Evolutionary conservation across 2,329 filamentous ascomycete species (phyloP), one percentile per base, ranked within the genome.

Genomic region (Xylariomycetidae sp.): DNA sequence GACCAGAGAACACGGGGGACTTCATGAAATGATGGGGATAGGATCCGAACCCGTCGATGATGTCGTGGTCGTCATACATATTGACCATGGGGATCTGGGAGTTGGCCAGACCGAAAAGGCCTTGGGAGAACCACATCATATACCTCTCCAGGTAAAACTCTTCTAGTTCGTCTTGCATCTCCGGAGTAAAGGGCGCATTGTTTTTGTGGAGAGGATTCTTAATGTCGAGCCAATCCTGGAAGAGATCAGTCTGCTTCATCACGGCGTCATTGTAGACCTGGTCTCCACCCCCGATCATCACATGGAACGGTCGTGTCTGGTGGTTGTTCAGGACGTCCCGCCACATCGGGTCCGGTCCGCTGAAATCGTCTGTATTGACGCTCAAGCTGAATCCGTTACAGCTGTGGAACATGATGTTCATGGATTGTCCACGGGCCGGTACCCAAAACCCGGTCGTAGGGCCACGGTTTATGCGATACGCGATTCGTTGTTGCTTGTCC

Each of bases 371-470:
- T 0, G 88, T 67, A 42, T 94, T 81, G 16, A 85, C 85, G 36
- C 77, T 83, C 32, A 83, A 59, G 49, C 87, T 90, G 67, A 98
- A 98, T 2, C 94, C 92, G 57, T 98, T 98, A 67, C 92, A 95
- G 57, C 85, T 95, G 65, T 97, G 78, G 64, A 96, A 98, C 88
- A 97, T 95, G 57, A 96, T 86, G 63, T 97, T 96, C 92, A 98
- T 98, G 3, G 85, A 77, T 57, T 94, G 74, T 12, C 80, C 83
- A 31, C 72, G 76, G 19, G 83, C 84, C 5, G 94, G 92, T 1
- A 98, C 88, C 90, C 92, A 98, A 58, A 98, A 98, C 2, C 84
- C 87, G 33, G 86, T 80, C 3, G 87, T 79, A 5, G 90, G 89
- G 1, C 92, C 90, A 29, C 82, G 75, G 54, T 98, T 98, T 66